Evolutionary conservation across 371 early-diverging fungal species (phyloP).

Genomic region (Lichtheimia ramosa): DNA sequence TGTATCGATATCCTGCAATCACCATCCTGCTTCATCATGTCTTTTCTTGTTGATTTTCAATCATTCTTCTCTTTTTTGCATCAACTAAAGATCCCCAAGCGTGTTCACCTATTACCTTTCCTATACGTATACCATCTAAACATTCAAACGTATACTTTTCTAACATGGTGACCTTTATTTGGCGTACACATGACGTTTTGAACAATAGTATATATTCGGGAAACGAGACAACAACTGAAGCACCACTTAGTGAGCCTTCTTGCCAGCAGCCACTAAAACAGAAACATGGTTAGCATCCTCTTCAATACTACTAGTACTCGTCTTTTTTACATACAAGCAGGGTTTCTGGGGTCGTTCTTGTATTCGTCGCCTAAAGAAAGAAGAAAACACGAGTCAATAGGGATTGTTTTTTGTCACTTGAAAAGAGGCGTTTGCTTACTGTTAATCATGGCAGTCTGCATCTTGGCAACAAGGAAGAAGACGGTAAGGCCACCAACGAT

Average conservation of each 20-base stretch:
- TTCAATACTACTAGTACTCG: not conserved
- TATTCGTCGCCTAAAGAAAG: slow-evolving; percentile 42
- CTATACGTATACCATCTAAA: no score
- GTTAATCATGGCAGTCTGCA: slow-evolving; percentile 53
- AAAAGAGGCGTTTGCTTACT: slow-evolving; percentile 26
- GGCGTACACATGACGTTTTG: no score
- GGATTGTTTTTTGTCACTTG: not conserved
- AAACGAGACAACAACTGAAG: not conserved
- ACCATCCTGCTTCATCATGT: no score
- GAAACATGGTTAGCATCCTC: not conserved
- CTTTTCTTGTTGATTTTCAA: not conserved
- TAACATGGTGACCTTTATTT: no score
- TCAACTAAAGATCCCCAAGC: not conserved
- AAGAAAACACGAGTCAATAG: slow-evolving; percentile 1
- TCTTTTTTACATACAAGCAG: slow-evolving; percentile 45
- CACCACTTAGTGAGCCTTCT: slow-evolving; percentile 50
- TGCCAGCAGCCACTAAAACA: slow-evolving; percentile 48
- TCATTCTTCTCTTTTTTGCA: not conserved
- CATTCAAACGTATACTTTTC: no score
- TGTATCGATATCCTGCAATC: no score
- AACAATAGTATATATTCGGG: no score
- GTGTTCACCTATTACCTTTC: no score
- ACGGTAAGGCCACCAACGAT: slow-evolving; percentile 43
- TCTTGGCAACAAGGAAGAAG: slow-evolving; percentile 50
- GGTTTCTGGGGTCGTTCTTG: slow-evolving; percentile 60